Evolutionary conservation across 208 protist genomes (phyloP).

Genomic region (Phytomonas francai): DNA sequence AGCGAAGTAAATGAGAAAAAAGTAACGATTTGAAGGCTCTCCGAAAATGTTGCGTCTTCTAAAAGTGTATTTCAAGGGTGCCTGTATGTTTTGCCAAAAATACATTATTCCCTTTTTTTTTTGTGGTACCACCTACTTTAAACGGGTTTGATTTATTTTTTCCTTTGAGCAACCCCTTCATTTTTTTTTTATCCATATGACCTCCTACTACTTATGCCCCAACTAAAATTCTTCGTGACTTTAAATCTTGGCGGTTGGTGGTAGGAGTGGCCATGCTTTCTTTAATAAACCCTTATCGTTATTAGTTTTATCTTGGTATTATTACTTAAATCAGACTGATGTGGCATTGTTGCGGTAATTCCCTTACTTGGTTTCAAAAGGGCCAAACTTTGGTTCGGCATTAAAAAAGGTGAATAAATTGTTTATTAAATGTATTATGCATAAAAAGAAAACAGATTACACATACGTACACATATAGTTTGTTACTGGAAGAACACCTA

Average conservation of each 20-base stretch:
- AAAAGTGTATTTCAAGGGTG: not conserved
- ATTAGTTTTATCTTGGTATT: not conserved
- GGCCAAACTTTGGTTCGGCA: not conserved
- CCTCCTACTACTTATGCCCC: not conserved
- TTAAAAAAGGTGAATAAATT: not conserved
- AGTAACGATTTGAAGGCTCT: not conserved
- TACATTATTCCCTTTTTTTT: not conserved
- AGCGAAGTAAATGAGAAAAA: not conserved
- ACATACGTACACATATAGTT: slow-evolving; percentile 5
- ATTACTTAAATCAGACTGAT: not conserved
- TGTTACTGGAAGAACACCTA: not conserved
- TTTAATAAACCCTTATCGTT: not conserved
- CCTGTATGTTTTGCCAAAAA: not conserved
- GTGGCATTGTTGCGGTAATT: slow-evolving; percentile 2
- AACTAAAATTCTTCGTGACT: not conserved
- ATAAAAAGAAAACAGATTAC: slow-evolving; percentile 6
- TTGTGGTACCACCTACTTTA: not conserved
- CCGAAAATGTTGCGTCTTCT: not conserved
- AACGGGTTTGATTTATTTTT: not conserved
- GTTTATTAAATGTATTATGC: not conserved
- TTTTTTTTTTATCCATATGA: not conserved
- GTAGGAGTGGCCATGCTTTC: not conserved
- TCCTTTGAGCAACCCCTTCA: not conserved
- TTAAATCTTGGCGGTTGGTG: not conserved
- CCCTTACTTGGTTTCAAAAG: not conserved